Evolutionary conservation across 2,329 filamentous ascomycete genomes (phyloP).

Genomic region (Bipolaris oryzae): DNA sequence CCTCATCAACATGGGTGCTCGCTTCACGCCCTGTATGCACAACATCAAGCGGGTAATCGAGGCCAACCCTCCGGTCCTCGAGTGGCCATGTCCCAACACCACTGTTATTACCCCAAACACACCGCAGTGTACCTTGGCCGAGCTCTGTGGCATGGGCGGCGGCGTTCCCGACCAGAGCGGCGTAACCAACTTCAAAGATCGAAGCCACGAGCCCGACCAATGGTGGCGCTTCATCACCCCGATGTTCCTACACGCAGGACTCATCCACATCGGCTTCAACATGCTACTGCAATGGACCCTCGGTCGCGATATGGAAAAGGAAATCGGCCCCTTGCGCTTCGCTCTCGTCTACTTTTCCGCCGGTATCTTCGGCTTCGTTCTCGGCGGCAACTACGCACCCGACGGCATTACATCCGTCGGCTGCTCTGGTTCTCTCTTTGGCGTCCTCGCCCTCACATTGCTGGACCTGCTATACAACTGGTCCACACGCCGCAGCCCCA

Average conservation of each 20-base stretch:
- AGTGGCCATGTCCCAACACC: slow-evolving; percentile 80
- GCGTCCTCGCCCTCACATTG: slow-evolving; percentile 84
- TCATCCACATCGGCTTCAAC: slow-evolving; percentile 97
- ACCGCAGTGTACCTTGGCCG: slow-evolving; percentile 69
- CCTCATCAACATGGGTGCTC: slow-evolving; percentile 94
- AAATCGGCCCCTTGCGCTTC: slow-evolving; percentile 88
- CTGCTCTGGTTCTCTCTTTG: slow-evolving; percentile 88
- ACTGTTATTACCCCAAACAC: slow-evolving; percentile 64
- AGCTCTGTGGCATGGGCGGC: slow-evolving; percentile 81
- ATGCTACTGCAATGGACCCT: slow-evolving; percentile 88
- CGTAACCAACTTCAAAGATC: slow-evolving; percentile 58
- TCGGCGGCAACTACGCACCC: slow-evolving; percentile 91
- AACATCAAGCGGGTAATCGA: slow-evolving; percentile 71
- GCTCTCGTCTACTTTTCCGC: slow-evolving; percentile 86
- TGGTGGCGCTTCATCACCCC: slow-evolving; percentile 97
- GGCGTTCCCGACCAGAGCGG: slow-evolving; percentile 71
- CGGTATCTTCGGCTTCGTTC: slow-evolving; percentile 93
- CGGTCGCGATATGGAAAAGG: slow-evolving; percentile 88
- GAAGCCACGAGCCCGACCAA: slow-evolving; percentile 76
- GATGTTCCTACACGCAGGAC: slow-evolving; percentile 92
- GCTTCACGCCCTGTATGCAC: slow-evolving; percentile 95
- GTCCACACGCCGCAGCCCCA: slow-evolving; percentile 75
- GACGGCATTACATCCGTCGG: slow-evolving; percentile 80
- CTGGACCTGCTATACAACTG: slow-evolving; percentile 94
- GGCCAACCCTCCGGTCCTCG: slow-evolving; percentile 48